phyloP scores from a whole-genome alignment of 2,329 filamentous ascomycete species.

The Hypoxylon sp. region DNA sequence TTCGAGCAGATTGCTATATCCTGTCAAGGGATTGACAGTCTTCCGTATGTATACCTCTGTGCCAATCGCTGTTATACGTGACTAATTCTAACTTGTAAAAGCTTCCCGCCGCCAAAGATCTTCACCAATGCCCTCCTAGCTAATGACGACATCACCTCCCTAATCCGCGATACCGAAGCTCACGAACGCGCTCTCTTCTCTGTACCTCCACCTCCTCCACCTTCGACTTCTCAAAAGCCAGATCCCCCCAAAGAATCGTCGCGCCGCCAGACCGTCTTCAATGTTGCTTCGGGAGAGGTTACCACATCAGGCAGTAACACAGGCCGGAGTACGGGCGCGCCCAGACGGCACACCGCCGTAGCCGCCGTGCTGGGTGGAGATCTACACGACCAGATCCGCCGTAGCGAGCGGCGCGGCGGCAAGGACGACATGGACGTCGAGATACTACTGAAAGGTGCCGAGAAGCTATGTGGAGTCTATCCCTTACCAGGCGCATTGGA shows the following conservation, averaged over 20 bases:
- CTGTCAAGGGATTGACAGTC: conserved; percentile 77
- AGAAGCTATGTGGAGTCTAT: conserved; percentile 90
- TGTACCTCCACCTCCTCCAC: conserved; percentile 74
- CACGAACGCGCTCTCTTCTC: conserved; percentile 97
- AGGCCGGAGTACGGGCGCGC: conserved; percentile 56
- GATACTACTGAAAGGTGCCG: conserved; percentile 82
- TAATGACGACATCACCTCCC: conserved; percentile 87
- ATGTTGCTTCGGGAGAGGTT: conserved; percentile 69
- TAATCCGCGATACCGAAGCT: conserved; percentile 93
- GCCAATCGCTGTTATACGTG: conserved; percentile 7
- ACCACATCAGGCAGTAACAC: conserved; percentile 62
- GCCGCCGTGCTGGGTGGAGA: conserved; percentile 88
- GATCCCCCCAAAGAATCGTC: conserved; percentile 56
- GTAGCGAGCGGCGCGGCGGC: conserved; percentile 59
- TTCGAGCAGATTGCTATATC: conserved; percentile 80
- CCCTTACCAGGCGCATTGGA: conserved; percentile 81
- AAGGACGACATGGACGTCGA: conserved; percentile 86
- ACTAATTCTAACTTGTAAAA: conserved; percentile 48
- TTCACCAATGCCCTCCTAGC: conserved; percentile 94
- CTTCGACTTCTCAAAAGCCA: conserved; percentile 53
- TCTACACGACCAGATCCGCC: conserved; percentile 80
- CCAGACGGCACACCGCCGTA: conserved; percentile 81
- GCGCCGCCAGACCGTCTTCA: conserved; percentile 71
- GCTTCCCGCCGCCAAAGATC: conserved; percentile 89
- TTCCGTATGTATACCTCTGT: conserved; percentile 65